Base-by-base conservation (phyloP, 495 filamentous ascomycete species). In the Daldinia loculata region DNA sequence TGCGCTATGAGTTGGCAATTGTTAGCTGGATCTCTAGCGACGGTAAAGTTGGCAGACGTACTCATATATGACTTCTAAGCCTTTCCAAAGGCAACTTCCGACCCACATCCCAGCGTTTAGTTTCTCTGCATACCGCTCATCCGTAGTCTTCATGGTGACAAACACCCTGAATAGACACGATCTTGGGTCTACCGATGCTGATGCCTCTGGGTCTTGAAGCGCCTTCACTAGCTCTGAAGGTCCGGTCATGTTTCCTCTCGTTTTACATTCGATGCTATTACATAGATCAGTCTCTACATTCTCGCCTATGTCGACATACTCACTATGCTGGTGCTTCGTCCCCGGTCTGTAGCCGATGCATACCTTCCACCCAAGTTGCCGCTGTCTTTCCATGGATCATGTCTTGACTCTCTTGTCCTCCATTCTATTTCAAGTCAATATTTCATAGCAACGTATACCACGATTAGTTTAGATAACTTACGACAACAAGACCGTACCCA, bases 21-120 rank as follows among this genome's bases (percentile, higher is more conserved):
- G 6, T 68, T 61, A 64, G 63, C 61, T 41, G 2, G 4, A 19
- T 29, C 11, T 30, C 5, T 43, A 27, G 32, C 26, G 41, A 43
- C 4, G 1, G 32, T 1, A 14, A 34, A 26, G 38, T n/a, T 30
- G 39, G 39, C 6, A 60, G 45, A 73, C 76, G 61, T 60, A 78
- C 76, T 79, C 77, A 34, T 71, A 74, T 34, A 79, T 64, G 24
- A 79, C 81, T 80, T 89, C 88, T 57, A 85, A 84, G 30, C 85
- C 85, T 58, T 83, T 81, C 74, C 86, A 84, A 67, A 87, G 83
- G 45, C 87, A 87, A 66, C 86, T 88, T 45, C 84, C 85, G 41
- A 89, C 77, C 88, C 88, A 89, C 84, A 89, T 86, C 27, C 86
- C 80, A 4, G 84, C 85, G 74, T 89, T 89, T 66, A 89, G 66